phyloP scores from a whole-genome alignment of 345 rosid species.

The Theobroma cacao region DNA sequence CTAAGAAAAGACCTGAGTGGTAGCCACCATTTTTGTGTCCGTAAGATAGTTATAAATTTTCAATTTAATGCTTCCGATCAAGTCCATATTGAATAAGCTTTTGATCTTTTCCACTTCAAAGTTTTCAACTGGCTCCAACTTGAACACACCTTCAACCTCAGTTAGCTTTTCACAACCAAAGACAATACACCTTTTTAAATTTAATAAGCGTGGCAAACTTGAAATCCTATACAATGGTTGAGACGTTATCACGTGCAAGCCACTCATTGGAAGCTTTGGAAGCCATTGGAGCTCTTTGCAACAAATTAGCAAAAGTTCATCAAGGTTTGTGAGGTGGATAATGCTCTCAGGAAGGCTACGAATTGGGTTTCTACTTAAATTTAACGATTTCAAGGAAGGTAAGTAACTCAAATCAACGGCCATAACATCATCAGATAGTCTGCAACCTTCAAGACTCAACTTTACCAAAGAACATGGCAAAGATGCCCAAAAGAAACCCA shows the following conservation, averaged over 20 bases:
- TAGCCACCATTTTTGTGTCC: not conserved
- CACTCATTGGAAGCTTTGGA: conserved; percentile 14
- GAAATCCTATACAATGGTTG: not conserved
- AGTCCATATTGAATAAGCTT: not conserved
- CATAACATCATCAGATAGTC: not conserved
- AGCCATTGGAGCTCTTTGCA: conserved; percentile 1
- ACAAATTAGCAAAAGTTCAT: not conserved
- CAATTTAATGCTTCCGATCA: not conserved
- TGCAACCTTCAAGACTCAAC: not conserved
- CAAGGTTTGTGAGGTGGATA: not conserved
- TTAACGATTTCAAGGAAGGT: conserved; percentile 1
- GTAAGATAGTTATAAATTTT: not conserved
- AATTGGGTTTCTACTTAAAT: conserved; percentile 18
- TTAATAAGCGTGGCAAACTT: not conserved
- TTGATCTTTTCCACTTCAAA: not conserved
- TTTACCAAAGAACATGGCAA: not conserved
- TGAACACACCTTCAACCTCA: conserved; percentile 15
- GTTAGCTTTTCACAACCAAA: conserved; percentile 17
- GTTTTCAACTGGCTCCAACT: conserved; percentile 12
- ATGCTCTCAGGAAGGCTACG: conserved; percentile 13
- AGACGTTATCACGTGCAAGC: too few relatives aligned
- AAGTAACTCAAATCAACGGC: conserved; percentile 2
- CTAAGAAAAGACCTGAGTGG: conserved; percentile 15
- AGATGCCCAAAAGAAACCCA: not conserved
- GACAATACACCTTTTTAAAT: not conserved